Evolutionary conservation across 495 filamentous ascomycete genomes (phyloP), one percentile per base, ranked within the genome.

Genomic region (Tuber brumale): DNA sequence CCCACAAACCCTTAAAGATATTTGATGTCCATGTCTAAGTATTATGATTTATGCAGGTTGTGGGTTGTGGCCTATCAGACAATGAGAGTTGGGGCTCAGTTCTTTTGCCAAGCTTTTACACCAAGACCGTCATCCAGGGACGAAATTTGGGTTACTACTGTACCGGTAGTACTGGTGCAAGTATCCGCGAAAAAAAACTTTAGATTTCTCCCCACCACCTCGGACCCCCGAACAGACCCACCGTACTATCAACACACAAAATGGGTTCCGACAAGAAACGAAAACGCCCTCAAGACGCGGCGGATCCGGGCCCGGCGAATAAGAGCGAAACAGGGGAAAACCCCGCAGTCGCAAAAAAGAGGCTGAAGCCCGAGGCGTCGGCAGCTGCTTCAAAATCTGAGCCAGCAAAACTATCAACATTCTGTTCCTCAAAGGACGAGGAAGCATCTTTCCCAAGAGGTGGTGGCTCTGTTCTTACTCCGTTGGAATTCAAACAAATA

Each of bases 401-500:
- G 37, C 31, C 44, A 18, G 69, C 19, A 48, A 51, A 43, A 7
- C 71, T 70, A 46, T 83, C 82, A 46, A 75, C 81, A 12, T 74
- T 83, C 21, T 77, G 78, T 42, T 51, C 48, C 12, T 48, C 70
- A 46, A 90, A 89, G 80, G 90, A 93, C 76, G 95, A 97, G 72
- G 95, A 97, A 80, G 89, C 89, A 6, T 85, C 94, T 42, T 99
- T 99, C 83, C 95, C 96, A 82, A 89, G 95, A 86, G 95, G 95
- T 73, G 96, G 95, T 74, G 95, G 88, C 21, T 95, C 93, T 83
- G 87, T 96, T 70, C 86, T 99, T 84, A 97, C 95, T 12, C 94
- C 95, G 39, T 87, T 99, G 72, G 95, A 99, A 83, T 90, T 95
- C 79, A 97, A 97, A 85, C 93, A 98, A 84, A 97, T 99, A 80